Percentiles rank a stretch among this genome's conserved stretches.
phyloP scores from a whole-genome alignment of 306 rosid genomes.

The Vigna nakashimae region DNA sequence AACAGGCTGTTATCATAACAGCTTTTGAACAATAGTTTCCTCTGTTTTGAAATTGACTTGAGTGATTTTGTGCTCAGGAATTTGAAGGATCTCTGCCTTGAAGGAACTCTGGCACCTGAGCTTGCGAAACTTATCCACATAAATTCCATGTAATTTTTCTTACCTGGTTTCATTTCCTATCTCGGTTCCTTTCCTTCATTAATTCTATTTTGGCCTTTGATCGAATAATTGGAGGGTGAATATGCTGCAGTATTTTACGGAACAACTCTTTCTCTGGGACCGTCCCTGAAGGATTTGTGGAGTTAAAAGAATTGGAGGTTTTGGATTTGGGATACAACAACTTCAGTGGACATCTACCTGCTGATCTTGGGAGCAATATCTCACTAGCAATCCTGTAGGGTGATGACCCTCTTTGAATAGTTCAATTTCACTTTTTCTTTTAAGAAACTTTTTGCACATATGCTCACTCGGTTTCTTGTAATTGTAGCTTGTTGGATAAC shows the following conservation, averaged over 20 bases:
- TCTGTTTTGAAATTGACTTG: background rate
- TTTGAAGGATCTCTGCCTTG: constrained; percentile 80
- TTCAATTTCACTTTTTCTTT: constrained; percentile 10
- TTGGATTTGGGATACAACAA: constrained; percentile 89
- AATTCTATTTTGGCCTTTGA: background rate
- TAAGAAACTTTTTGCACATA: background rate
- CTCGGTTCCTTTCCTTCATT: constrained; percentile 2
- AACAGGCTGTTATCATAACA: background rate
- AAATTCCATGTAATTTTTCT: constrained; percentile 71
- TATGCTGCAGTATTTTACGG: constrained; percentile 70
- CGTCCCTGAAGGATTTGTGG: constrained; percentile 68
- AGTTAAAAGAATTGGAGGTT: constrained; percentile 76
- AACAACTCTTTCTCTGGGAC: constrained; percentile 77
- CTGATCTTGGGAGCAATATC: constrained; percentile 65
- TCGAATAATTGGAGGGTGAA: constrained; percentile 16
- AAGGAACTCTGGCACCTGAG: constrained; percentile 79
- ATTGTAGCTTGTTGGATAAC: constrained; percentile 81
- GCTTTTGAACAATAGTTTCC: background rate
- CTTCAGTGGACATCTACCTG: constrained; percentile 67
- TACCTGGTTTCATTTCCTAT: constrained; percentile 17
- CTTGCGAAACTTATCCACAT: constrained; percentile 65
- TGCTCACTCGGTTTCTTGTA: constrained; percentile 35
- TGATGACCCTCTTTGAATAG: constrained; percentile 31
- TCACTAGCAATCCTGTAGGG: constrained; percentile 81
- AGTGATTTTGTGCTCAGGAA: constrained; percentile 55